Conservation (phyloP, 495 filamentous ascomycete species). For the Aspergillus ellipticus region DNA sequence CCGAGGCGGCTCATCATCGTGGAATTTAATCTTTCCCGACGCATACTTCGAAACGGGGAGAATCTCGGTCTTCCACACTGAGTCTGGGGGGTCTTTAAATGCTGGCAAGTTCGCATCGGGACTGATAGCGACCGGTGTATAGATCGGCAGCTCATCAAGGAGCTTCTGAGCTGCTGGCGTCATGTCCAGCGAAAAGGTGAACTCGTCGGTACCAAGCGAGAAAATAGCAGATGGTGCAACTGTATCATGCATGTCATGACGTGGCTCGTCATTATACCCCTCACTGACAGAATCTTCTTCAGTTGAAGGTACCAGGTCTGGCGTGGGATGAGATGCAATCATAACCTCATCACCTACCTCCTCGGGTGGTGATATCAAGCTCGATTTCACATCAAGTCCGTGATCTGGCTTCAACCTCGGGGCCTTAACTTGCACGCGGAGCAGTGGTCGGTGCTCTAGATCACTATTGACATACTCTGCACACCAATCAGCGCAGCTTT, state of each 20-base stretch:
- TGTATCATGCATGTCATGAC: slow-evolving; percentile 35
- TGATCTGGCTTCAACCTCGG: slow-evolving; percentile 18
- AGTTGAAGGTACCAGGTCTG: slow-evolving; percentile 65
- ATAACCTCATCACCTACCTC: slow-evolving; percentile 32
- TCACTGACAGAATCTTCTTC: slow-evolving; percentile 55
- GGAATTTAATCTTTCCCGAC: slow-evolving; percentile 71
- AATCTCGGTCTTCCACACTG: slow-evolving; percentile 69
- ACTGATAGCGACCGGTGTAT: slow-evolving; percentile 59
- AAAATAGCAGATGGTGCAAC: slow-evolving; percentile 73
- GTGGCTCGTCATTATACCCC: slow-evolving; percentile 43
- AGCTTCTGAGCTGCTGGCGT: slow-evolving; percentile 76
- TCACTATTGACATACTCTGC: slow-evolving; percentile 70
- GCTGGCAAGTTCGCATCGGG: slow-evolving; percentile 52
- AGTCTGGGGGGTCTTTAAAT: slow-evolving; percentile 59
- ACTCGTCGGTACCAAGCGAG: slow-evolving; percentile 73
- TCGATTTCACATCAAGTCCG: slow-evolving; percentile 19
- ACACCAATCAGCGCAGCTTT: slow-evolving; percentile 72
- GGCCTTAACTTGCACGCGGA: slow-evolving; percentile 61
- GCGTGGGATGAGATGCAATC: slow-evolving; percentile 52
- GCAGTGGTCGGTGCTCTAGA: slow-evolving; percentile 53
- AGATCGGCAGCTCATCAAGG: slow-evolving; percentile 80
- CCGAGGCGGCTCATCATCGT: slow-evolving; percentile 59
- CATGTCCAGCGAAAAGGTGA: slow-evolving; percentile 71
- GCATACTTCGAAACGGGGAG: slow-evolving; percentile 86
- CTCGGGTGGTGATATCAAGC: slow-evolving; percentile 25